phyloP scores from a whole-genome alignment of 2,329 filamentous ascomycete species.

The Calonectria fujianensis region DNA sequence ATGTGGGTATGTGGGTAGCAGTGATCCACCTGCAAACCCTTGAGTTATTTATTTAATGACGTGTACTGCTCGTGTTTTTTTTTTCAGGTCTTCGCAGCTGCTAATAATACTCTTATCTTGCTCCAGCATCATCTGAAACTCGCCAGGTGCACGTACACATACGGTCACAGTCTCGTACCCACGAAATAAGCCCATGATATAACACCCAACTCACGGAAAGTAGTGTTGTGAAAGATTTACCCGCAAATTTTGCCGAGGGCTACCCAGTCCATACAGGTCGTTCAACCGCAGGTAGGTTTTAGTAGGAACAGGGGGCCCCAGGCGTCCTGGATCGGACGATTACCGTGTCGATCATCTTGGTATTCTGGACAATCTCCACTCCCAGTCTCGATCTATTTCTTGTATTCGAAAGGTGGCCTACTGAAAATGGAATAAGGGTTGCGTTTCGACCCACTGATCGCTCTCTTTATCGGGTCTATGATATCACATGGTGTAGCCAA shows the following conservation, averaged over 20 bases:
- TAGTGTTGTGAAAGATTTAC: neutral
- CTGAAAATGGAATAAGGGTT: no score
- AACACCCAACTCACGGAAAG: neutral
- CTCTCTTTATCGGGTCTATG: no score
- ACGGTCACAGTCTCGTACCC: neutral
- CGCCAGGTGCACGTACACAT: no score
- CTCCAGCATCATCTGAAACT: no score
- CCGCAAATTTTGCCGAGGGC: neutral
- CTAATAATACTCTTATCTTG: no score
- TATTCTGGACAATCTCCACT: no score
- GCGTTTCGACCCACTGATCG: no score
- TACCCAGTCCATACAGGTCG: neutral
- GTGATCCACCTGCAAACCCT: conserved; percentile 1
- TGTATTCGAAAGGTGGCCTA: no score
- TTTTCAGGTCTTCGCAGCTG: neutral
- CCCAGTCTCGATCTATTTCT: no score
- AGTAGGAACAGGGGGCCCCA: neutral
- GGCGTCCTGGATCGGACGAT: neutral
- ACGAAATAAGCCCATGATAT: neutral
- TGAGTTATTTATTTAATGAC: conserved; percentile 2
- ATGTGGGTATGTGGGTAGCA: neutral
- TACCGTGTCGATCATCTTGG: neutral
- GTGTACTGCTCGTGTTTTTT: neutral
- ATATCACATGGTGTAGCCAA: no score
- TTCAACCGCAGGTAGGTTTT: neutral